Base-by-base conservation (phyloP, 768 basidiomycete genomes). In the Holtermanniella nyarrowii region DNA sequence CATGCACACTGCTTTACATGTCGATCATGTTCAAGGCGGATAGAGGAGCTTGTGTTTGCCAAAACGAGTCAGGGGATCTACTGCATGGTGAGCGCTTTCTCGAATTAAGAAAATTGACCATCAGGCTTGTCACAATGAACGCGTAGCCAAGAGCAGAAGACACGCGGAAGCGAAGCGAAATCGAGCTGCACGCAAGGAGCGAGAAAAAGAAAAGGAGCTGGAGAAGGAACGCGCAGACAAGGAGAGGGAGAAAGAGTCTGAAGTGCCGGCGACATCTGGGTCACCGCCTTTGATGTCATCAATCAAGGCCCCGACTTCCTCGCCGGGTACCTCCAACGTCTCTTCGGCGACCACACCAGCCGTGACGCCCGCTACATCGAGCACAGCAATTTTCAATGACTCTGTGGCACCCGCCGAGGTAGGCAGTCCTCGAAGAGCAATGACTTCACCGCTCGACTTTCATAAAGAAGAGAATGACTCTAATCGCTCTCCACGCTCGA, bases 1-100 rank as follows among this genome's bases (percentile, higher is more conserved):
- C 95, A 97, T 69, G 91, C 95, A 4, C 86, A 90, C 58, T 99
- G 95, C 74, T 99, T 99, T 77, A 91, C 93, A 61, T 99, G 95
- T 76, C 85, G 88, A 64, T 84, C 89, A 47, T 99, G 95, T 76
- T 82, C 81, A 70, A 84, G 85, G 67, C 80, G 88, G 52, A 99
- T 99, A 57, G 91, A 97, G 73, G 95, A 99, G 70, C 81, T 97
- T 48, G 89, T 97, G 51, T 99, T 96, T 58, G 95, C 95, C 53
- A 97, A 97, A 76, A 97, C 95, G 0, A 87, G 83, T 54, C 88
- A 95, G 64, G 95, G 95, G 49, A 96, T 97, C 51, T 97, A 97
- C 69, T 99, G 72, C 58, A 73, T 73, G 95, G 75, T 74, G 49
- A 57, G 16, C 4, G 39, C 27, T 3, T 37, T 14, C 1, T n/a